Base-by-base conservation (phyloP, 768 basidiomycete genomes). In the Hericium rajendrae region DNA sequence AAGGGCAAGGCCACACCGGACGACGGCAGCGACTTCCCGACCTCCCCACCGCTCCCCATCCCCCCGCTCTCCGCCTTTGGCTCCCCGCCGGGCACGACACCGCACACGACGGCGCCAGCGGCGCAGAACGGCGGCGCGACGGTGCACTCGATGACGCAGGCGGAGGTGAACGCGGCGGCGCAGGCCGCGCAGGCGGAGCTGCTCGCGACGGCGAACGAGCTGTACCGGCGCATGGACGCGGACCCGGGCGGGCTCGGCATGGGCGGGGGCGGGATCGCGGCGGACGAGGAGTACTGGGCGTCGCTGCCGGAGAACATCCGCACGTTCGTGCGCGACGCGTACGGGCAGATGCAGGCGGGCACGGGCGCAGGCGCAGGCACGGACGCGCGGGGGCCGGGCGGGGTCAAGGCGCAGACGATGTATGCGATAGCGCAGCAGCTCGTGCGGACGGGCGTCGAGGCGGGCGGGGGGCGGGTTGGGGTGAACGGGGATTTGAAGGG, bases 341-440 rank as follows among this genome's bases (percentile, higher is more conserved):
- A 63, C 64, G 65, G 69, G 64, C 65, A 65, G 57, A 70, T 51
- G 51, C 54, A 46, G 43, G 43, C 43, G 43, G 43, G 43, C 56
- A 48, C 57, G n/a, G 32, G 60, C 61, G 60, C 67, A 4, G 28
- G 28, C 5, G 5, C 67, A 4, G 28, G 28, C 5, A 1, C 28
- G 28, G 28, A 32, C 28, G 28, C 28, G 28, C 28, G 59, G 55
- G 67, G 72, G 70, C 72, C 66, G 61, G 67, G 61, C 61, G 67
- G 70, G 49, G 64, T 67, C 56, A 76, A 83, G 74, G 78, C 81
- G 57, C 75, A 79, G 70, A 79, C 81, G 8, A 83, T 85, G 82
- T 83, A 84, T 65, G 76, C 81, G 54, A 80, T 84, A 60, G 85
- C 85, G 38, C 84, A 85, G 62, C 82, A 82, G 69, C 83, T 85